Evolutionary conservation across 2,329 filamentous ascomycete genomes (phyloP).

Genomic region (Penicillium sumatraense): DNA sequence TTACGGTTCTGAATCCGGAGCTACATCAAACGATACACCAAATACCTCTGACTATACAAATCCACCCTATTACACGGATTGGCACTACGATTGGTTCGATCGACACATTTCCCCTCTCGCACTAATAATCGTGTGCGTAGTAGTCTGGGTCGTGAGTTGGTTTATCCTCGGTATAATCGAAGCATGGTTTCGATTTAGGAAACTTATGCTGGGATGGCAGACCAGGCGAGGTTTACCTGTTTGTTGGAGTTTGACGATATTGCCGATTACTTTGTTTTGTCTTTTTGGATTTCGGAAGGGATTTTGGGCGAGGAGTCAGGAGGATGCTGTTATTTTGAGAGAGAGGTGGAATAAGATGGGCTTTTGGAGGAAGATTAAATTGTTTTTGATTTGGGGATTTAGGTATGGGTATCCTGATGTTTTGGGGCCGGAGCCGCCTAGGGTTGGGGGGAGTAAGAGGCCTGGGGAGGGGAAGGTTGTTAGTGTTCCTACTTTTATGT

Average conservation of each 20-base stretch:
- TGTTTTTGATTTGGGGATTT: constrained; percentile 38
- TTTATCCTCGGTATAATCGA: constrained; percentile 36
- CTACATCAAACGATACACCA: too few relatives aligned
- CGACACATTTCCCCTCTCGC: too few relatives aligned
- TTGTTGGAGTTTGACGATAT: constrained; percentile 31
- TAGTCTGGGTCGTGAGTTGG: constrained; percentile 34
- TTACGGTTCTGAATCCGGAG: too few relatives aligned
- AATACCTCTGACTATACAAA: too few relatives aligned
- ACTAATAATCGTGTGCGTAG: constrained; percentile 26
- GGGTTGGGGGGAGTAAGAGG: constrained; percentile 25
- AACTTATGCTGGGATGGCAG: constrained; percentile 40
- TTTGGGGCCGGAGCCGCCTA: constrained; percentile 31
- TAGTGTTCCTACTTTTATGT: constrained; percentile 12
- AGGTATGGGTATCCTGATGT: constrained; percentile 34
- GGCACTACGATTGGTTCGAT: constrained; percentile 28
- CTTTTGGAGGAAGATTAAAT: constrained; percentile 28
- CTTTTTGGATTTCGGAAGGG: constrained; percentile 32
- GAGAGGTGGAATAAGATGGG: constrained; percentile 32
- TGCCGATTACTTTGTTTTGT: constrained; percentile 27
- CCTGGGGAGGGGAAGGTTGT: constrained; percentile 16
- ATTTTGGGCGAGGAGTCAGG: constrained; percentile 31
- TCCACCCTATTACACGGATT: too few relatives aligned
- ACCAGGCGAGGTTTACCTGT: constrained; percentile 37
- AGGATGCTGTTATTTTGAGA: constrained; percentile 30
- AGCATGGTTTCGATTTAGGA: constrained; percentile 36